A percentile compares a stretch with the other conserved stretches of the same genome.
These are phyloP conservation scores for Akanthomyces lecanii DNA, from an alignment of 2,329 filamentous ascomycete genomes.

Conservation along the genomic window DNA sequence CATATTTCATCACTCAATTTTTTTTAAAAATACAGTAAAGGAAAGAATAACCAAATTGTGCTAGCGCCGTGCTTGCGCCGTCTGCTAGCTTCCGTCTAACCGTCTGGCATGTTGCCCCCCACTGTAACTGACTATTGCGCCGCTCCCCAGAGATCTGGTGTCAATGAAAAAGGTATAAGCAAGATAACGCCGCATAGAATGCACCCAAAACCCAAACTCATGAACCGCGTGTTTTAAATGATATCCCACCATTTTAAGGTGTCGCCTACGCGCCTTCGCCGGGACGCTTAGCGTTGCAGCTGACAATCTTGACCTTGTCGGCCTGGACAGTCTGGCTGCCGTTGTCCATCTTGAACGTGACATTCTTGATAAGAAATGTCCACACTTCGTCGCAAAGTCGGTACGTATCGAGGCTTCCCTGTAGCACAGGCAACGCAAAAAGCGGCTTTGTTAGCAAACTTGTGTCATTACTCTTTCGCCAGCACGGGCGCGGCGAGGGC, in stretches of 20 bases:
- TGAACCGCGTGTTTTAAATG: background rate
- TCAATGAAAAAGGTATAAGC: background rate
- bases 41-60: background rate
- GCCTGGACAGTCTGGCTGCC: slow-evolving; percentile 67
- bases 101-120: background rate
- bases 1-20: background rate
- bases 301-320: slow-evolving; percentile 97
- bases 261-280: slow-evolving; percentile 33
- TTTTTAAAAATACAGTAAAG: slow-evolving; percentile 12
- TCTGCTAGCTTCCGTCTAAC: background rate
- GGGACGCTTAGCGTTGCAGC: slow-evolving; percentile 81
- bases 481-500: background rate
- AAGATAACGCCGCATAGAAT: slow-evolving; percentile 14
- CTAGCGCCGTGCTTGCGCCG: background rate
- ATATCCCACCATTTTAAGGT: background rate
- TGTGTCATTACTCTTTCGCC: background rate
- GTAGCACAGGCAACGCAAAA: background rate
- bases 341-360: slow-evolving; percentile 96
- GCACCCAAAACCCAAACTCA: slow-evolving; percentile 6
- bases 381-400: slow-evolving; percentile 99
- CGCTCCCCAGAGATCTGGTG: background rate
- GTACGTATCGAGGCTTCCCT: slow-evolving; percentile 97
- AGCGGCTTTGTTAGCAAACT: slow-evolving; percentile 2
- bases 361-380: slow-evolving; percentile 98
- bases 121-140: background rate